Base-by-base conservation (phyloP, 345 rosid genomes). In the Geranium brycei region DNA sequence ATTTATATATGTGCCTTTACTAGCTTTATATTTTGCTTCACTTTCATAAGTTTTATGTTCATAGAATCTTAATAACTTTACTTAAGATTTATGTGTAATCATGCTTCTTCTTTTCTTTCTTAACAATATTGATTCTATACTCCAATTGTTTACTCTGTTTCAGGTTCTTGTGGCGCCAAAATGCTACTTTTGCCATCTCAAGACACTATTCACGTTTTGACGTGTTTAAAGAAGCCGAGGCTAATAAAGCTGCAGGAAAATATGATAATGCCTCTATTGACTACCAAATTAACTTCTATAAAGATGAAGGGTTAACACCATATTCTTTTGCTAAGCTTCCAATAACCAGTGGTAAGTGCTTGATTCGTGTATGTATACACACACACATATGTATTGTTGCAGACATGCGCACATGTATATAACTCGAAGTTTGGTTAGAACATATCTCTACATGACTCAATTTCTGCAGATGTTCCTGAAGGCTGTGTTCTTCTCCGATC, bases 211-310 rank as follows among this genome's bases (percentile, higher is more conserved):
- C 79, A 65, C 88, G 95, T 61, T 91, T 88, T 79, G 97, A 91
- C 69, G 96, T 86, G 65, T 85, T 78, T 67, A 82, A 71, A 63
- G 97, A 91, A 72, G 97, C 96, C 62, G 95, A 88, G 62, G 97
- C 96, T n/a, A 91, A 91, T 69, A 91, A 91, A 80, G 91, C 95
- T 47, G 96, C 90, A 0, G 82, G 87, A 68, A 88, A 91, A 64
- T 91, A 82, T 59, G 88, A 83, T 61, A 91, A 91, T 74, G 72
- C 83, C 11, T 86, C 97, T 3, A 82, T 91, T 63, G 95, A 88
- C 78, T 76, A 65, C 73, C 96, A 91, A 76, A 69, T 88, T 57
- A 86, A 88, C 31, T 91, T 91, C 53, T 91, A 88, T 58, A 81
- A 75, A 75, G 78, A 64, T 55, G 96, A 91, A 81, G 97, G 97